Percentiles rank a stretch among this genome's conserved stretches.
These are phyloP conservation scores for Suillus cothurnatus DNA, from an alignment of 768 basidiomycete genomes.

Conservation along the genomic window DNA sequence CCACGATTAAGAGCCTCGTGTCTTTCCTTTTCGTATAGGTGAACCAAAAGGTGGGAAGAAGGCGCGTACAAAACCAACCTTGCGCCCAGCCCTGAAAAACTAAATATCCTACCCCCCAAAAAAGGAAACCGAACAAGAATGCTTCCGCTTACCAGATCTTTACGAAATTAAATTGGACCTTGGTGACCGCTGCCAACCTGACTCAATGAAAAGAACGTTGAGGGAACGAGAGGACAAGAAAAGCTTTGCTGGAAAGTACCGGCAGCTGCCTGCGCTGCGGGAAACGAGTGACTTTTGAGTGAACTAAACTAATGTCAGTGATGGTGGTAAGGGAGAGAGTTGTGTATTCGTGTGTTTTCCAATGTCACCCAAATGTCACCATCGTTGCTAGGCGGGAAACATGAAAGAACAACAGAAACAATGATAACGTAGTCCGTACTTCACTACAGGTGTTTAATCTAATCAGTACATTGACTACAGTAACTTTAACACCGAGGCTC, in stretches of 20 bases:
- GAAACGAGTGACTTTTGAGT: background rate
- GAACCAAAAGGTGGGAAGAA: slow-evolving; percentile 31
- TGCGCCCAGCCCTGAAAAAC: slow-evolving; percentile 34
- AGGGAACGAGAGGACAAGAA: slow-evolving; percentile 9
- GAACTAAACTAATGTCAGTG: background rate
- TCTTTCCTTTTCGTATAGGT: slow-evolving; percentile 42
- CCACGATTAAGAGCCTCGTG: slow-evolving; percentile 49
- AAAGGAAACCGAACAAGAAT: slow-evolving; percentile 27
- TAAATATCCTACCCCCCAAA: slow-evolving; percentile 32
- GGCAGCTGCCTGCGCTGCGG: slow-evolving; percentile 19
- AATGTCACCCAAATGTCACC: background rate
- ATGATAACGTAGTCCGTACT: slow-evolving; percentile 22
- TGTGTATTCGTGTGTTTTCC: slow-evolving; percentile 6
- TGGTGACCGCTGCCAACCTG: slow-evolving; percentile 1
- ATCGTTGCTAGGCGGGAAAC: slow-evolving; percentile 28
- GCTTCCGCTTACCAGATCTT: slow-evolving; percentile 27
- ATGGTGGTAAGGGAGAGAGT: slow-evolving; percentile 8
- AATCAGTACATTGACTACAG: slow-evolving; percentile 19
- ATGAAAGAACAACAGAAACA: slow-evolving; percentile 17
- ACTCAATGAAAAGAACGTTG: slow-evolving; percentile 11
- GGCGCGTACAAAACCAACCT: slow-evolving; percentile 28
- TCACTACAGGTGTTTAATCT: background rate
- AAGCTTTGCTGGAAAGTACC: background rate
- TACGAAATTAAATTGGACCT: slow-evolving; percentile 13
- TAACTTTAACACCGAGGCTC: slow-evolving; percentile 14